Evolutionary conservation across 75 land plant species (phyloP).

Genomic region (Adiantum capillusveneris): DNA sequence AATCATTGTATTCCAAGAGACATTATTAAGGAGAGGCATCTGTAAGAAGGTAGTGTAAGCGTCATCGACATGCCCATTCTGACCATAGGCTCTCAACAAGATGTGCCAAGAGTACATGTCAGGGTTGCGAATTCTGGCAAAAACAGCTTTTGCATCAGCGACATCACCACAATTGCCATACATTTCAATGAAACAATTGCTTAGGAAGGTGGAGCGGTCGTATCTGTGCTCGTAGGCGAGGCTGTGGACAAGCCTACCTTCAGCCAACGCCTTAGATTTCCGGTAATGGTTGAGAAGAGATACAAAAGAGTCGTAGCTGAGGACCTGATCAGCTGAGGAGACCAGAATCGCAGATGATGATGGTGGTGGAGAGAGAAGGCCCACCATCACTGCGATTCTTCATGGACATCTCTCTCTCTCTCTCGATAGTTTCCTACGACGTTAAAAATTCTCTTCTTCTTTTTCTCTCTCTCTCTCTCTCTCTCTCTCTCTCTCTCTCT

Average conservation of each 20-base stretch:
- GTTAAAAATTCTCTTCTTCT: too few relatives aligned
- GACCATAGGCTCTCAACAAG: conserved; percentile 28
- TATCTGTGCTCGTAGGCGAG: not conserved
- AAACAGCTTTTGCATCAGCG: conserved; percentile 1
- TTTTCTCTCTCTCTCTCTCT: too few relatives aligned
- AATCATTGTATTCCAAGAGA: conserved; percentile 86
- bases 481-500: too few relatives aligned
- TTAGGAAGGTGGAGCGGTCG: not conserved
- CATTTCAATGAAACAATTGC: conserved; percentile 4
- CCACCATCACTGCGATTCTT: too few relatives aligned
- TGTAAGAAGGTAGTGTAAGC: conserved; percentile 40
- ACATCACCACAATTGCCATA: not conserved
- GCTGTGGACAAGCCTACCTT: conserved; percentile 1
- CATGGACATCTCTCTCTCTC: too few relatives aligned
- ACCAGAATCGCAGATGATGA: too few relatives aligned
- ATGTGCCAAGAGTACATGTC: conserved; percentile 3
- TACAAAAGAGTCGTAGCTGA: not conserved
- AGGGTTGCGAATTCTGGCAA: not conserved
- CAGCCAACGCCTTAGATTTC: not conserved
- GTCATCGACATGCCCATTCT: conserved; percentile 55
- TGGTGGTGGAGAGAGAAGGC: too few relatives aligned
- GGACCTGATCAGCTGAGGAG: not conserved
- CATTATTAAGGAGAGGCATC: conserved; percentile 36
- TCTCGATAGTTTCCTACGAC: too few relatives aligned
- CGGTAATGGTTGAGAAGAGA: not conserved